phyloP scores from a whole-genome alignment of 768 basidiomycete genomes.

The Leucosporidium creatinivorum region DNA sequence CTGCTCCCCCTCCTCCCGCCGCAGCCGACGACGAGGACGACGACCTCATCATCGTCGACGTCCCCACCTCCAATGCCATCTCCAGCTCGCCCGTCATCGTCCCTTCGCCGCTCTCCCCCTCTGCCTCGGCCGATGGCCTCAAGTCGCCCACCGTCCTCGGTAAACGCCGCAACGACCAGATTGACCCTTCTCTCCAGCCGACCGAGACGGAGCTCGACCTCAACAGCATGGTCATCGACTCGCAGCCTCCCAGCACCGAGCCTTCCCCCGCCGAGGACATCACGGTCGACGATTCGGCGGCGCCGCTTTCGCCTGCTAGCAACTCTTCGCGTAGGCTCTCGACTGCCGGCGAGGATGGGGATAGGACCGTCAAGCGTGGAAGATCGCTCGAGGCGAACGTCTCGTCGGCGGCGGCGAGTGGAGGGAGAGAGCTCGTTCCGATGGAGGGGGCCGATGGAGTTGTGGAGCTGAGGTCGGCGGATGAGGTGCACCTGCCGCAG shows the following conservation, averaged over 20 bases:
- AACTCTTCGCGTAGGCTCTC: not conserved
- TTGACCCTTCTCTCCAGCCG: too few species aligned
- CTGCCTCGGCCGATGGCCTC: not conserved
- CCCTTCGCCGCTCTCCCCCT: not conserved
- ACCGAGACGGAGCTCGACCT: not conserved
- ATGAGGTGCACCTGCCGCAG: not conserved
- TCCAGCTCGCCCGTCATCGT: not conserved
- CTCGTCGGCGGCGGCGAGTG: too few species aligned
- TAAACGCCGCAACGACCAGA: not conserved
- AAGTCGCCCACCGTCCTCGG: slow-evolving; percentile 5
- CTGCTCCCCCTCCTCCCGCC: not conserved
- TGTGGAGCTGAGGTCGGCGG: slow-evolving; percentile 1
- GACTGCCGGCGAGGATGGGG: not conserved
- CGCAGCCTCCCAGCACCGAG: not conserved
- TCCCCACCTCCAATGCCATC: not conserved
- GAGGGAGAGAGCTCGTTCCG: too few species aligned
- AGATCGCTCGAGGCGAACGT: not conserved
- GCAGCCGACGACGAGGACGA: not conserved
- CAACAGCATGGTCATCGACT: slow-evolving; percentile 7
- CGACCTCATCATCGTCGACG: slow-evolving; percentile 9
- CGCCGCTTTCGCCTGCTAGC: not conserved
- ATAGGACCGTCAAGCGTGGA: not conserved
- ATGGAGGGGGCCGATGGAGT: not conserved
- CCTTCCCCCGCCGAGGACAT: not conserved
- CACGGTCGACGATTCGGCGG: not conserved